A percentile compares a stretch with the other conserved stretches of the same genome.
Evolutionary conservation across 139 green algal genomes (phyloP).

Genomic region (Chlorella sp.): DNA sequence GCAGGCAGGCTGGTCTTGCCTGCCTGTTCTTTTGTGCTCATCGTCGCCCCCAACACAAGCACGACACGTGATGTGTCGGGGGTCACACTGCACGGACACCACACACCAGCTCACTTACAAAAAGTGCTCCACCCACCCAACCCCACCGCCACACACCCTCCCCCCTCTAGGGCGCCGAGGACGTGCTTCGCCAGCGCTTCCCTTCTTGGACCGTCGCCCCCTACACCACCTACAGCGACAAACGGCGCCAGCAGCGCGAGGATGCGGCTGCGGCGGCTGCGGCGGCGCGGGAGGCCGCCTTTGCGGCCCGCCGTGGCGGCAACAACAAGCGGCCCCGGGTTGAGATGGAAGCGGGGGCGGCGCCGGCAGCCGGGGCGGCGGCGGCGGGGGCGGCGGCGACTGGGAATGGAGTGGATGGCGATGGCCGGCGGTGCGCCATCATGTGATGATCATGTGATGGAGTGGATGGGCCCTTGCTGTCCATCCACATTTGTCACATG

Average conservation of each 20-base stretch:
- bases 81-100: too few species aligned
- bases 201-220: background rate
- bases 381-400: background rate
- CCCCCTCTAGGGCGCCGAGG: background rate
- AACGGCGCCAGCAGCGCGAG: background rate
- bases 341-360: background rate
- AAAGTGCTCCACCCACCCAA: background rate
- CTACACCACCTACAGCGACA: slow-evolving; percentile 2
- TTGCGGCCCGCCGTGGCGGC: background rate
- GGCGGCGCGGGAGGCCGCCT: background rate
- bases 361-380: background rate
- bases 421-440: background rate
- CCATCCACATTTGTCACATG: too few species aligned
- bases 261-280: slow-evolving; percentile 3
- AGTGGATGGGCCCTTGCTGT: background rate
- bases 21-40: background rate
- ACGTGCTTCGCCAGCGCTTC: slow-evolving; percentile 20
- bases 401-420: background rate
- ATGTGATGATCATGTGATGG: slow-evolving; percentile 10
- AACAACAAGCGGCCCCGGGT: slow-evolving; percentile 16
- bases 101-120: too few species aligned
- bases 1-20: too few species aligned
- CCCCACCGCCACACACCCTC: background rate
- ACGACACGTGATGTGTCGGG: too few species aligned
- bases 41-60: background rate